Evolutionary conservation across 1,139 yeast genomes (phyloP).

Genomic region (Eremothecium gossypii): DNA sequence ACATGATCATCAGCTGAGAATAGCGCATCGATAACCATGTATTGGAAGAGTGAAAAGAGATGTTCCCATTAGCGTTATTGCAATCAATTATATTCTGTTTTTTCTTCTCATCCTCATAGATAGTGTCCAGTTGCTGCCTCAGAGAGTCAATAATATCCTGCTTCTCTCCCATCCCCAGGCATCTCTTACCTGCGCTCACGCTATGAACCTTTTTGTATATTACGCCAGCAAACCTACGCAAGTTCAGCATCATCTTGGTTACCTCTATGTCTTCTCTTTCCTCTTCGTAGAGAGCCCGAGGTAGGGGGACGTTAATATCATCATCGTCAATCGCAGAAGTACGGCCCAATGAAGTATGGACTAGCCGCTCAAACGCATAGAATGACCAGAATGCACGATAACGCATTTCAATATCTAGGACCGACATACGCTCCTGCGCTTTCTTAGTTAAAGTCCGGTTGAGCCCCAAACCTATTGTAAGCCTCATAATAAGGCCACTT

Average conservation of each 20-base stretch:
- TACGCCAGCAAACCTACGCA: constrained; percentile 37
- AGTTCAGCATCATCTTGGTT: constrained; percentile 33
- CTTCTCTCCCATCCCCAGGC: constrained; percentile 26
- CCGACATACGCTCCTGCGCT: constrained; percentile 23
- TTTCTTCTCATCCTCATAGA: constrained; percentile 32
- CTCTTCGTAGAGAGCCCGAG: constrained; percentile 32
- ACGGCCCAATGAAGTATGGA: constrained; percentile 38
- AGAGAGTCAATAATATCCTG: constrained; percentile 27
- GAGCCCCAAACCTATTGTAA: constrained; percentile 36
- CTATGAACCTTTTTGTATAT: constrained; percentile 38
- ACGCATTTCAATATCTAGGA: constrained; percentile 34
- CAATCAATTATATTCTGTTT: constrained; percentile 17
- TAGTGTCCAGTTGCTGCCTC: constrained; percentile 35
- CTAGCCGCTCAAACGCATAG: constrained; percentile 39
- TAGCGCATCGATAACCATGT: constrained; percentile 42
- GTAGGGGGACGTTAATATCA: constrained; percentile 38
- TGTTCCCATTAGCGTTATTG: constrained; percentile 26
- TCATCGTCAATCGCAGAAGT: constrained; percentile 39
- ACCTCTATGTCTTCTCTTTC: constrained; percentile 35
- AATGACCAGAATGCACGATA: constrained; percentile 44
- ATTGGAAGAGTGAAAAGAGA: constrained; percentile 35
- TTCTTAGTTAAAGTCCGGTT: constrained; percentile 32
- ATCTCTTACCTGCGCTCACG: constrained; percentile 29
- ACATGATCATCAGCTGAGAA: constrained; percentile 35
- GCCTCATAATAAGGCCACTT: constrained; percentile 38